Evolutionary conservation across 1,139 yeast species (phyloP), one percentile per base, ranked within the genome.

Genomic region (Saccharomyces hybrid): DNA sequence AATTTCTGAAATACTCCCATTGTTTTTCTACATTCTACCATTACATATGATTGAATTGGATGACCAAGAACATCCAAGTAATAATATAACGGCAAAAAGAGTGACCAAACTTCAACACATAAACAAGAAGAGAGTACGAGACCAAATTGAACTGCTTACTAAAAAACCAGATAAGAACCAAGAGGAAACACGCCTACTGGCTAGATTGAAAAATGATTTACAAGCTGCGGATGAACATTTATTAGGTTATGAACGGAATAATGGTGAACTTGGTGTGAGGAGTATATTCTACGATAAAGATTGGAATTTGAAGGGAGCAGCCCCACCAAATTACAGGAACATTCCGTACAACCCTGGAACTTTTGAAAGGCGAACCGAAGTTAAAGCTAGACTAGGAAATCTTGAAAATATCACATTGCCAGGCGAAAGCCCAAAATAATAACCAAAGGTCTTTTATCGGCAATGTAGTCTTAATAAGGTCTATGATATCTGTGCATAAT

Each of bases 261-360:
- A 47, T 12, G 42, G 51, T 21, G 60, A 54, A 46, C 52, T 71
- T 9, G 75, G 74, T 5, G 54, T 58, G 3, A 64, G 63, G 34
- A 74, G 78, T 32, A 66, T 74, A 4, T 76, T 71, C 57, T 75
- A 71, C 60, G 78, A 76, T 56, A 73, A 73, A 9, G 78, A 75
- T 49, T 73, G 78, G 73, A 76, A 76, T 52, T 73, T 75, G 3
- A 55, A 64, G 6, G 79, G 79, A 0, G 51, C 26, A 27, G 70
- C 75, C 1, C 76, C 77, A 2, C 42, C 54, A 21, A 64, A 64
- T 0, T 58, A 55, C 26, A 56, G 60, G 32, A 69, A 71, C 46
- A 52, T 67, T 6, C 59, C 65, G 4, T 61, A 62, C 49, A 65
- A 64, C 48, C 56, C 57, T 5, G 21, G 31, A 7, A 64, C 69